Percentiles rank a stretch among this genome's conserved stretches.
Conservation (phyloP, 2,329 filamentous ascomycete genomes). For the Aureobasidium musti region DNA sequence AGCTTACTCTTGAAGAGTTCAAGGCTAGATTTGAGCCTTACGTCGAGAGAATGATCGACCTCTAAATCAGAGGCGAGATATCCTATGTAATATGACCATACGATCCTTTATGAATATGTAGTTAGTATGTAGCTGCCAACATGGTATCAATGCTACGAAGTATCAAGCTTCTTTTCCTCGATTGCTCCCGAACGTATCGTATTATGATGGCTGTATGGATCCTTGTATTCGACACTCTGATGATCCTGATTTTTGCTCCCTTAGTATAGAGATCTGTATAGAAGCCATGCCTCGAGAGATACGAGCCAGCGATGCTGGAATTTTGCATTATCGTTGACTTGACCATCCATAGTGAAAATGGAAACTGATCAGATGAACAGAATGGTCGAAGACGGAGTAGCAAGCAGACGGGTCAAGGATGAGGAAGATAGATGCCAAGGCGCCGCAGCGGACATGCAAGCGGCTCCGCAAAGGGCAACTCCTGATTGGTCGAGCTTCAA, state of each 20-base stretch:
- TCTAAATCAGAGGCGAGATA: background rate
- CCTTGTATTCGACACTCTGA: no score
- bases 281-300: no score
- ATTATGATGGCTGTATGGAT: no score
- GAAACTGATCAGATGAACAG: no score
- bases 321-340: no score
- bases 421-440: background rate
- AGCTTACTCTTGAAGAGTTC: constrained; percentile 62
- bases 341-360: no score
- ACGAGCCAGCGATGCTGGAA: no score
- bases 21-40: constrained; percentile 57
- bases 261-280: no score
- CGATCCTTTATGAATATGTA: constrained; percentile 5
- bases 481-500: background rate
- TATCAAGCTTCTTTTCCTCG: background rate
- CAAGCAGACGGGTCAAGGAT: background rate
- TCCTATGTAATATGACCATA: constrained; percentile 4
- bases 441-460: background rate
- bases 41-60: constrained; percentile 39
- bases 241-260: no score
- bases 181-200: no score
- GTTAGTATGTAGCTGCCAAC: background rate
- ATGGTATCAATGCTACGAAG: background rate
- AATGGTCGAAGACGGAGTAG: no score
- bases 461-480: background rate